Evolutionary conservation across 2,329 filamentous ascomycete species (phyloP), one percentile per base, ranked within the genome.

Genomic region (Colletotrichum truncatum): DNA sequence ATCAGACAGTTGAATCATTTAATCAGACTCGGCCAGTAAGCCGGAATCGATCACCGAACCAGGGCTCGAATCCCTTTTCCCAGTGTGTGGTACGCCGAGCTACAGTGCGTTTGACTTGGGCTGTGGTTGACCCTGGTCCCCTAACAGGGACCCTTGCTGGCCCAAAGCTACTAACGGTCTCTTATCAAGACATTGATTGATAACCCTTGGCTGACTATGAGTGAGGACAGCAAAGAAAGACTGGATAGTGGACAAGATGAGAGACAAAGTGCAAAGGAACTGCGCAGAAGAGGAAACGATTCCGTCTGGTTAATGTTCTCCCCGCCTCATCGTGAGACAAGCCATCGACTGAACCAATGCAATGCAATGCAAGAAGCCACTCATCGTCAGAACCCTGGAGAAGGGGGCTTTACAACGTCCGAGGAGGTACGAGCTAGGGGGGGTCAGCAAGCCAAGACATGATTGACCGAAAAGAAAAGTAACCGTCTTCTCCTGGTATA

Each of bases 21-120:
- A 51, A 12, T 49, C 36, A 49, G 14, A 39, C 39, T 14, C 41
- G 54, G 48, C 61, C 68, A 70, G 64, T 32, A 32, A 48, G 32
- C 9, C 39, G 8, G 46, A 39, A 43, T 16, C 34, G 16, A 45
- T 36, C 16, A 21, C 38, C 21, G 21, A 26, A 23, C 56, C 48
- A 26, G 62, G 51, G 41, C 25, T 30, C 21, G 61, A 12, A 52
- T 53, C 61, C 46, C 39, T 48, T 53, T 23, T 60, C 61, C 46
- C 55, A 49, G 48, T 48, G 25, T 32, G 48, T 48, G 43, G 25
- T 52, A 38, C 18, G 34, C 32, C 16, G 18, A 11, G 32, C 28
- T 39, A n/a, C 26, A n/a, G n/a, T 32, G 38, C 26, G 18, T 26
- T 26, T 18, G 9, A 16, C 49, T 54, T 39, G 23, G 5, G 26